phyloP scores from a whole-genome alignment of 805 yeast species.

The Metschnikowia lunata region DNA sequence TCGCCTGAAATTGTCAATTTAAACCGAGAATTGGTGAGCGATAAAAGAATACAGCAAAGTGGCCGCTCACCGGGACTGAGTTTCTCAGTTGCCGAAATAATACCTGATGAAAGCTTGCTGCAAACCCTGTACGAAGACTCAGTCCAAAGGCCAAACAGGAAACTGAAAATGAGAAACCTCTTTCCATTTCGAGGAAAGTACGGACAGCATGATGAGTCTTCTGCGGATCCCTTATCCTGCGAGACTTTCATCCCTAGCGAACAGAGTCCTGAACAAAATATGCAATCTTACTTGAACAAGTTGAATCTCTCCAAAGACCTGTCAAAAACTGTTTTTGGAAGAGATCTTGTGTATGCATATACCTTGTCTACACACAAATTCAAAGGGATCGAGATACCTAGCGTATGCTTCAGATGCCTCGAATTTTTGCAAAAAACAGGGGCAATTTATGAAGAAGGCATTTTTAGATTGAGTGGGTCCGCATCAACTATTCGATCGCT shows the following conservation, averaged over 20 bases:
- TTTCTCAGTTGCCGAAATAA: not conserved
- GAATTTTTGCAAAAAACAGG: slow-evolving; percentile 59
- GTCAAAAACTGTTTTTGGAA: slow-evolving; percentile 55
- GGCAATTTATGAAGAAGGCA: slow-evolving; percentile 84
- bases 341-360: slow-evolving; percentile 51
- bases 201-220: slow-evolving; percentile 1
- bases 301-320: slow-evolving; percentile 32
- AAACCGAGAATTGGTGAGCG: not conserved
- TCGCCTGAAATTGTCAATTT: not conserved
- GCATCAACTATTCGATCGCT: slow-evolving; percentile 67
- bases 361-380: slow-evolving; percentile 47
- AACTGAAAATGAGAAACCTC: slow-evolving; percentile 51
- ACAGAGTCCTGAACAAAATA: slow-evolving; percentile 5
- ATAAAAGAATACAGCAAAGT: no score
- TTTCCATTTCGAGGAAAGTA: slow-evolving; percentile 46
- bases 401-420: slow-evolving; percentile 71
- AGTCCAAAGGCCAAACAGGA: slow-evolving; percentile 36
- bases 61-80: not conserved
- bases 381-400: slow-evolving; percentile 55
- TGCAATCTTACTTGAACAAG: slow-evolving; percentile 29
- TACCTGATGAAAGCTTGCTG: slow-evolving; percentile 5
- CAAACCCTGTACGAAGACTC: slow-evolving; percentile 5
- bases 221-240: not conserved
- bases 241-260: not conserved
- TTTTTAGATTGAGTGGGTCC: slow-evolving; percentile 87